Evolutionary conservation across 768 basidiomycete genomes (phyloP).

Genomic region (Clathrus columnatus): DNA sequence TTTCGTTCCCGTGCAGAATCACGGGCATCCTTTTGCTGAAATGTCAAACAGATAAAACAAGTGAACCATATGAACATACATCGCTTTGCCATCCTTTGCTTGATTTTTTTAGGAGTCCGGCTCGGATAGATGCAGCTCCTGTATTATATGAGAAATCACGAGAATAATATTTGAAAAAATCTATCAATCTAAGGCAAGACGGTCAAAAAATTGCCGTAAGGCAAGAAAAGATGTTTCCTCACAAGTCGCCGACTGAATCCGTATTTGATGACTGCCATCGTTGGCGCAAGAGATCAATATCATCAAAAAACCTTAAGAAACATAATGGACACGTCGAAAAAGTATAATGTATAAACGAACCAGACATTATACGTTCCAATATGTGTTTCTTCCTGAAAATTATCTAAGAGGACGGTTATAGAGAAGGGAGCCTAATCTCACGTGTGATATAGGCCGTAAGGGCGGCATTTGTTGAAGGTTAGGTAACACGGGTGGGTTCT

Average conservation of each 20-base stretch:
- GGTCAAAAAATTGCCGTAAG: constrained; percentile 5
- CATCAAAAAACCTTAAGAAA: constrained; percentile 82
- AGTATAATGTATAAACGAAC: constrained; percentile 26
- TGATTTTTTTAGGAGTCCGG: constrained; percentile 83
- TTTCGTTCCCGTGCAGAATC: constrained; percentile 74
- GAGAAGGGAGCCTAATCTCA: constrained; percentile 22
- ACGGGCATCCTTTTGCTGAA: constrained; percentile 23
- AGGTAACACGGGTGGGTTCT: constrained; percentile 92
- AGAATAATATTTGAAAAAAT: constrained; percentile 95
- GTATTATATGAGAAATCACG: constrained; percentile 89
- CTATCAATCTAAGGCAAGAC: constrained; percentile 61
- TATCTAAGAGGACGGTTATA: constrained; percentile 7
- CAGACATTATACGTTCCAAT: constrained; percentile 77
- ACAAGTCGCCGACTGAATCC: constrained; percentile 91
- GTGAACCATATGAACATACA: constrained; percentile 36
- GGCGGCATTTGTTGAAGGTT: constrained; percentile 95
- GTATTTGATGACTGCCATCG: constrained; percentile 92
- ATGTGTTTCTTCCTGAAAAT: constrained; percentile 64
- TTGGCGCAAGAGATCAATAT: constrained; percentile 83
- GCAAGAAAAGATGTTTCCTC: constrained; percentile 22
- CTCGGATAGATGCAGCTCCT: constrained; percentile 84
- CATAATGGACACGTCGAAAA: neutral
- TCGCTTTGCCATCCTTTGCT: constrained; percentile 93
- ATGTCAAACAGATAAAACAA: constrained; percentile 30
- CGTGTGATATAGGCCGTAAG: constrained; percentile 74